Base-by-base conservation (phyloP, 805 yeast genomes). In the Ogataea kodamae region DNA sequence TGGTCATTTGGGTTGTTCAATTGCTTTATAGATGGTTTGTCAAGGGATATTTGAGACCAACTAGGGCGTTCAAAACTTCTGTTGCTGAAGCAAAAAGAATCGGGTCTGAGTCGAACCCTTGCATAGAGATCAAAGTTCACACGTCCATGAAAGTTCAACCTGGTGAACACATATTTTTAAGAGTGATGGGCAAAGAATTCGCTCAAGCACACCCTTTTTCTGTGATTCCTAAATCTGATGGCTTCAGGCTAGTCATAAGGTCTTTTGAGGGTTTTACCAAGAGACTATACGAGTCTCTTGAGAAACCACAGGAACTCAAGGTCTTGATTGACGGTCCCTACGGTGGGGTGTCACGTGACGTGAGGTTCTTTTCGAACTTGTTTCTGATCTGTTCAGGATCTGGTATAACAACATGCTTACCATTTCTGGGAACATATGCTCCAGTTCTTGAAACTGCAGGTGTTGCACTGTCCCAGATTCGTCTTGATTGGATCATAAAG, bases 121-220 rank as follows among this genome's bases (percentile, higher is more conserved):
- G 61, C 45, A 60, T 68, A 19, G 59, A 65, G 30, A 52, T 75
- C 3, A 33, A 45, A 4, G 59, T 64, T 14, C 42, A 46, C 4
- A 53, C 56, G 28, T 32, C 60, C 19, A 52, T 69, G 24, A 38
- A 42, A 8, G 74, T 79, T 79, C 45, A 28, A 10, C 71, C 79
- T 1, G 80, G 81, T 15, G 81, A 75, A 39, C 81, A 75, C 52
- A 55, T 73, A 5, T 72, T 60, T 42, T 50, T 75, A 13, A 61
- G 78, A 45, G 69, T 71, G 37, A 55, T 59, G 3, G 75, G 71
- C 2, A 42, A 61, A 10, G 57, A 64, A 23, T 54, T 72, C 14
- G 44, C 72, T 13, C 77, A 74, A 40, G 72, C 67, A 42, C 81
- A 75, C 52, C 81, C 81, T 9, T 75, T 75, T 46, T 72, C 79